These are phyloP conservation scores for Raffaelea deltoideospora DNA, from an alignment of 2,329 filamentous ascomycete species.

Conservation along the genomic window DNA sequence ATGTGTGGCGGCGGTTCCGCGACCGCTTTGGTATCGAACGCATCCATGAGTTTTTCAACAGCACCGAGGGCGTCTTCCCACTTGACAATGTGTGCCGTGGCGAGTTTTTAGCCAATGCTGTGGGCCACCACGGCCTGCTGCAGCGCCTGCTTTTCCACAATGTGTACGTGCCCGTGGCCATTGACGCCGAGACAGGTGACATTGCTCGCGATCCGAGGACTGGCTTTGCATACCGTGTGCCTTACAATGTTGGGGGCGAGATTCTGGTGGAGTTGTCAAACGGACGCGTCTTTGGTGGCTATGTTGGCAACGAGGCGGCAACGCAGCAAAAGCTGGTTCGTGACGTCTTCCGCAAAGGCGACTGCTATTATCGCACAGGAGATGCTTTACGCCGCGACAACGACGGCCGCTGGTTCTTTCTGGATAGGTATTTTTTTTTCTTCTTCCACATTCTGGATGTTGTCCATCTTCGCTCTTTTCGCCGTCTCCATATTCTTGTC, in stretches of 20 bases:
- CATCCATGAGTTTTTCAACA: slow-evolving; percentile 64
- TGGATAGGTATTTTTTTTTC: slow-evolving; percentile 28
- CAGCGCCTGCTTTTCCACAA: slow-evolving; percentile 36
- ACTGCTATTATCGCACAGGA: slow-evolving; percentile 53
- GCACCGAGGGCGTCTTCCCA: slow-evolving; percentile 54
- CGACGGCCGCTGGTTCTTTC: slow-evolving; percentile 55
- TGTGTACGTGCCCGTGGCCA: slow-evolving; percentile 47
- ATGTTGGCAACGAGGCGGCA: slow-evolving; percentile 52
- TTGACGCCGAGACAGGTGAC: slow-evolving; percentile 53
- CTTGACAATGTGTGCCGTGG: slow-evolving; percentile 46
- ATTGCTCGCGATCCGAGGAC: slow-evolving; percentile 51
- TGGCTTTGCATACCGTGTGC: slow-evolving; percentile 46
- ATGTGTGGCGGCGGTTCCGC: slow-evolving; percentile 51
- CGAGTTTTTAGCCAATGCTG: slow-evolving; percentile 45
- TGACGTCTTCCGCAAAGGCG: slow-evolving; percentile 51
- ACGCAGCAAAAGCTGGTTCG: slow-evolving; percentile 50
- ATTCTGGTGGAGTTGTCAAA: slow-evolving; percentile 50
- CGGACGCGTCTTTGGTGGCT: slow-evolving; percentile 49
- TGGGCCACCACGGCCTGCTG: slow-evolving; percentile 57
- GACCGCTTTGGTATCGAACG: slow-evolving; percentile 47
- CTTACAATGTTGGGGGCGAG: slow-evolving; percentile 59
- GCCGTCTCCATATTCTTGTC: not conserved
- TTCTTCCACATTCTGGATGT: no score
- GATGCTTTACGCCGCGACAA: slow-evolving; percentile 46
- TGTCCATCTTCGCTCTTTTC: no score